Evolutionary conservation across 352 stramenopile genomes (phyloP).

Genomic region (Pythium aphanidermatum): DNA sequence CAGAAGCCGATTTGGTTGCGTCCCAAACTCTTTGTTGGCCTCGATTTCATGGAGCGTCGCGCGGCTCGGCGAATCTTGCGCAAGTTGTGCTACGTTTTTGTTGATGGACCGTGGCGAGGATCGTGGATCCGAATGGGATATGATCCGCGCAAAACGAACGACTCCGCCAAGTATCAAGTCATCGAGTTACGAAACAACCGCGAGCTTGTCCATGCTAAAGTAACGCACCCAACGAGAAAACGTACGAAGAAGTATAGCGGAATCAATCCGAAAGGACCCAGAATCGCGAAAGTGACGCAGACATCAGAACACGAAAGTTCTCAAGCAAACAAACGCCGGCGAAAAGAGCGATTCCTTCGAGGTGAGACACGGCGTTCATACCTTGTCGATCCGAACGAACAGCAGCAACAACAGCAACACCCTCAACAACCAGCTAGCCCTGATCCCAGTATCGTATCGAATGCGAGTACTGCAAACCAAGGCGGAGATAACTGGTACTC

Average conservation of each 20-base stretch:
- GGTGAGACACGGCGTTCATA: slow-evolving; percentile 57
- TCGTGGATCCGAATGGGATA: slow-evolving; percentile 83
- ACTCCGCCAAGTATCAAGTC: slow-evolving; percentile 61
- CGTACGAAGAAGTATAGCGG: slow-evolving; percentile 61
- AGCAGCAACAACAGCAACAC: not conserved
- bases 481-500: slow-evolving; percentile 12
- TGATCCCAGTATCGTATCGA: slow-evolving; percentile 4
- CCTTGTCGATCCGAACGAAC: slow-evolving; percentile 36
- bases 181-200: slow-evolving; percentile 77
- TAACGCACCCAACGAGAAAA: slow-evolving; percentile 62
- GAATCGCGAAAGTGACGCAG: slow-evolving; percentile 72
- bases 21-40: slow-evolving; percentile 56
- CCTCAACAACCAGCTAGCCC: slow-evolving; percentile 1
- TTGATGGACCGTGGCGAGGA: slow-evolving; percentile 73
- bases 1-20: slow-evolving; percentile 73
- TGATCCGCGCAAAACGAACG: slow-evolving; percentile 40
- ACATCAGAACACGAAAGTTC: slow-evolving; percentile 60
- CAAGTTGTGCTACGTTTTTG: slow-evolving; percentile 80
- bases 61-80: slow-evolving; percentile 52
- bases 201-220: slow-evolving; percentile 72
- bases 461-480: slow-evolving; percentile 1
- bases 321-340: slow-evolving; percentile 50
- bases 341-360: slow-evolving; percentile 60
- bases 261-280: slow-evolving; percentile 49
- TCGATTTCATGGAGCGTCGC: slow-evolving; percentile 55